Evolutionary conservation across 768 basidiomycete species (phyloP).

Genomic region (Tulasnella sp.): DNA sequence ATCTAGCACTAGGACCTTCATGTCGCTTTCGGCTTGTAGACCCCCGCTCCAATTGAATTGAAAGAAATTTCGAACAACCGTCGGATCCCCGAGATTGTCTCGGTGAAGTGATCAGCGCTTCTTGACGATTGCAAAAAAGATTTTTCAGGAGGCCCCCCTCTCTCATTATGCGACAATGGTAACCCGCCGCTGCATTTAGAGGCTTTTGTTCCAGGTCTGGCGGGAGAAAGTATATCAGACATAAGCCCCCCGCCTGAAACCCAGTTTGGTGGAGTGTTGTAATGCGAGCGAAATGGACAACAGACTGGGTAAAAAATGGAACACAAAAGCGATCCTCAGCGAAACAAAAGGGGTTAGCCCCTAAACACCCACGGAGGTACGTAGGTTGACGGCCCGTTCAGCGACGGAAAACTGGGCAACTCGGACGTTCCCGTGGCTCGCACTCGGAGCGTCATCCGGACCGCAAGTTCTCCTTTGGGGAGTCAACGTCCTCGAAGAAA

Average conservation of each 20-base stretch:
- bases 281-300: background rate
- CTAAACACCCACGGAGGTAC: constrained; percentile 6
- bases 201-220: constrained; percentile 6
- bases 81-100: background rate
- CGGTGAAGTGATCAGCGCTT: background rate
- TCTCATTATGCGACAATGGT: background rate
- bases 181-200: background rate
- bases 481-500: background rate
- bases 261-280: background rate
- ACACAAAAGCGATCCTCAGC: background rate
- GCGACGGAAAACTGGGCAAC: background rate
- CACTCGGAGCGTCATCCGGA: background rate
- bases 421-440: background rate
- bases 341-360: background rate
- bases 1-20: constrained; percentile 5
- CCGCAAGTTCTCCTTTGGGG: background rate
- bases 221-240: background rate
- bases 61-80: background rate
- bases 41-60: background rate
- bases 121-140: background rate
- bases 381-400: background rate
- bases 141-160: background rate
- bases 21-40: background rate
- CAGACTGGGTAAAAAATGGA: background rate
- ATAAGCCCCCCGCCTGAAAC: constrained; percentile 2